Percentiles rank a stretch among this genome's conserved stretches.
Evolutionary conservation across 768 basidiomycete genomes (phyloP).

Genomic region (Russula griseocarnosa): DNA sequence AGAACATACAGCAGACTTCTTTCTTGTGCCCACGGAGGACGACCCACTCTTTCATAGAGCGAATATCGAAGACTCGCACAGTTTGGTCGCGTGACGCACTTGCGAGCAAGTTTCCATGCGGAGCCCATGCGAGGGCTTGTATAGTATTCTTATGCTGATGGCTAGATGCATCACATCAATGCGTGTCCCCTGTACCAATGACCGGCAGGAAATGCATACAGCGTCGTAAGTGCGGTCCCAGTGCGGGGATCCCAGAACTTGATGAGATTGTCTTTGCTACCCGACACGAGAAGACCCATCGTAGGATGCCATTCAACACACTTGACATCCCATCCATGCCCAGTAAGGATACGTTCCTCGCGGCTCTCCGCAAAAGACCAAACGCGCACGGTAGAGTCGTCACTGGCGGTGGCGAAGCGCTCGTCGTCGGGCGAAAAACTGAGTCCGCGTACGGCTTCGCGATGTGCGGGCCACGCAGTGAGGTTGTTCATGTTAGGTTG

Average conservation of each 20-base stretch:
- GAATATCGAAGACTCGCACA: conserved; percentile 94
- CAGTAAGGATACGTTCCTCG: conserved; percentile 84
- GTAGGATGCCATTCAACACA: conserved; percentile 99
- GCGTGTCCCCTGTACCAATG: not conserved
- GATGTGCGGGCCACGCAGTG: conserved; percentile 90
- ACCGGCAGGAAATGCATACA: conserved; percentile 49
- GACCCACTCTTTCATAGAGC: conserved; percentile 94
- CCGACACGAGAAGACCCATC: conserved; percentile 90
- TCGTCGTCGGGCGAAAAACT: conserved; percentile 91
- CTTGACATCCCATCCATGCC: conserved; percentile 99
- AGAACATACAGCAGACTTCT: conserved; percentile 54
- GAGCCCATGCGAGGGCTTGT: conserved; percentile 89
- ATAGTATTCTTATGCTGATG: conserved; percentile 98
- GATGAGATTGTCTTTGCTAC: conserved; percentile 96
- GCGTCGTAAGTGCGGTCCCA: conserved; percentile 81
- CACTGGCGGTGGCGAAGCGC: conserved; percentile 90
- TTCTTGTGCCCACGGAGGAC: conserved; percentile 95
- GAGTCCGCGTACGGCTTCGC: conserved; percentile 92
- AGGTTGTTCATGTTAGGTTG: conserved; percentile 99
- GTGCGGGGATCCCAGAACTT: conserved; percentile 99
- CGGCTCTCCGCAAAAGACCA: conserved; percentile 93
- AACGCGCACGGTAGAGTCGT: conserved; percentile 90
- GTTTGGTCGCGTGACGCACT: conserved; percentile 94
- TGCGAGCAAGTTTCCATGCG: conserved; percentile 89
- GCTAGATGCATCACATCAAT: conserved; percentile 38